Evolutionary conservation across 768 basidiomycete genomes (phyloP), one percentile per base, ranked within the genome.

Genomic region (Coprinopsis sp.): DNA sequence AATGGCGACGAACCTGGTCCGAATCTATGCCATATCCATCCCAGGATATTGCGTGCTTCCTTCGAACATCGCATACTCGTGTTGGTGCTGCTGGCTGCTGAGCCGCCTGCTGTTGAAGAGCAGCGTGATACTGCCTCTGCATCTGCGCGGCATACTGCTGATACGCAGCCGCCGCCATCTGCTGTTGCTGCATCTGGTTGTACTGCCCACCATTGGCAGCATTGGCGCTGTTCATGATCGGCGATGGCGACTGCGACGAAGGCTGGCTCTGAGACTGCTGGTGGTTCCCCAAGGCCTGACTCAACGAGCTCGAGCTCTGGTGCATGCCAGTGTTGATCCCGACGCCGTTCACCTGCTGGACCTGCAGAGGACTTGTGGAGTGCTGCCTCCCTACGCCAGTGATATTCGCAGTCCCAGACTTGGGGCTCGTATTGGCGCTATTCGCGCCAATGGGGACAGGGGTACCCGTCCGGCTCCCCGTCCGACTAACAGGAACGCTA

Each of bases 401-500:
- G 13, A 46, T 41, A 41, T 36, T 46, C 36, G 37, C 30, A 27
- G 36, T 21, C 29, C 14, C 24, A 38, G 30, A 33, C 47, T 29
- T 37, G 33, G 39, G 40, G 19, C 33, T 50, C 47, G 19, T 51
- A 51, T 21, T 47, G 38, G 31, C 52, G 43, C 30, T 42, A 18
- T 30, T 42, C 12, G 19, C 37, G 42, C 37, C 39, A 14, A 53
- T 44, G 22, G 63, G 62, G 50, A 59, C 57, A 3, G 70, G 69
- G 8, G 68, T 71, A 4, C 67, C 67, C 8, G 64, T 61, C 8
- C 69, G 55, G 37, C 62, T 67, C 45, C 62, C 56, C 12, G 67
- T 64, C 11, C 69, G 51, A 23, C 63, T 65, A 6, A 69, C 66
- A 13, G 69, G 67, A 19, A 68, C 60, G 39, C 65, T 69, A 37